Base-by-base conservation (phyloP, 768 basidiomycete species). In the Mycena olivaceomarginata region DNA sequence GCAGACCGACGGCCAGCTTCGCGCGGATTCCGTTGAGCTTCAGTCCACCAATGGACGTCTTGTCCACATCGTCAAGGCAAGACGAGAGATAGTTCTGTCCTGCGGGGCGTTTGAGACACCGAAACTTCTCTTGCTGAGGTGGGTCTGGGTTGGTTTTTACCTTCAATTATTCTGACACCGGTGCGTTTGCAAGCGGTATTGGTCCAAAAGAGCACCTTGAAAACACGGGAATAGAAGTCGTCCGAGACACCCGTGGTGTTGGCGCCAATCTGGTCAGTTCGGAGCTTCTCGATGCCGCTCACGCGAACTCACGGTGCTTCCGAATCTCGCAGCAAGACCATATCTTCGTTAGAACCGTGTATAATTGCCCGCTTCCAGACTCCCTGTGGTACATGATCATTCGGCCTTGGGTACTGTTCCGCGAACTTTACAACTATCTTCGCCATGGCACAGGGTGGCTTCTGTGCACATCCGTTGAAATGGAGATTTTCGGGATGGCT, bases 331-430 rank as follows among this genome's bases (percentile, higher is more conserved):
- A n/a, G n/a, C n/a, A n/a, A n/a, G n/a, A n/a, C n/a, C n/a, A n/a
- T n/a, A n/a, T n/a, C n/a, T n/a, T n/a, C n/a, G n/a, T n/a, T n/a
- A n/a, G 68, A 15, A 70, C 67, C 0, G 20, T 37, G 6, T 70
- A 75, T 22, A 75, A 75, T 41, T 75, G 74, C 63, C 74, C 68
- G 2, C 51, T 75, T 31, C 39, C 40, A 5, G 74, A 75, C n/a
- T 75, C 68, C 20, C 25, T 69, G 40, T 74, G 73, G 73, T 46
- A 67, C 9, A 37, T 74, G 67, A 25, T 74, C 48, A 68, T 22
- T 56, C 48, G 67, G 3, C 73, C 73, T 11, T 25, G 25, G 40
- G 64, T 45, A n/a, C n/a, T 74, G 40, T 10, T 74, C 18, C 20
- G 39, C 7, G 57, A 74, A 45, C 39, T 74, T 5, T 74, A 69